Evolutionary conservation across 352 stramenopile genomes (phyloP), one percentile per base, ranked within the genome.

Genomic region (Globisporangium spiculum): DNA sequence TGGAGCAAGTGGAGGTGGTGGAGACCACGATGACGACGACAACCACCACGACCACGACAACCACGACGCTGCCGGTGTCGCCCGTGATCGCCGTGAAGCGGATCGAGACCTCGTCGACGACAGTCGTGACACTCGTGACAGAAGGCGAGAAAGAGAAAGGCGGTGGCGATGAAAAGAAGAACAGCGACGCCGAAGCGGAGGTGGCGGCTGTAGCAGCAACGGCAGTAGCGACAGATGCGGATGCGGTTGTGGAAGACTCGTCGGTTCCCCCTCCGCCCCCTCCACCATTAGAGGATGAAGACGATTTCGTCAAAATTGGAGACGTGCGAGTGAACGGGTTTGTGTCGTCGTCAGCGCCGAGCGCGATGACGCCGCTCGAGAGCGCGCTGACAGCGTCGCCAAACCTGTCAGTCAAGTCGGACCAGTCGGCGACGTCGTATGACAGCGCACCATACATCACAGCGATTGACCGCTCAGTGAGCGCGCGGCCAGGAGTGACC

Each of bases 391-490:
- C 63, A 27, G 68, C 60, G 46, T 81, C 80, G 44, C 74, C 75
- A 7, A 65, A 65, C 30, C 61, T 48, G 30, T 73, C 80, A 46
- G 77, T 74, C 14, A 63, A 73, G 61, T 75, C 72, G 44, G 67
- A 75, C 44, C 60, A 66, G 34, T 91, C 84, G 24, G 67, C 70
- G 2, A 68, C 75, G 10, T 90, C 80, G 14, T 81, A 75, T 34
- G 73, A 77, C 63, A 82, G 74, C 61, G 62, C 78, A 44, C 78
- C 76, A 50, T 81, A 69, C n/a, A 77, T 78, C 60, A 80, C 78
- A 18, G 74, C 76, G 10, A 75, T 86, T 55, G 76, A 83, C 59
- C 75, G 71, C 34, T 62, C 70, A 10, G 38, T 83, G 24, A 75
- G 63, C 56, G 67, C 70, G 10, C 69, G 74, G 27, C 71, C 63